Conservation (phyloP, 371 early-diverging fungal species). For the Mucor sp. region DNA sequence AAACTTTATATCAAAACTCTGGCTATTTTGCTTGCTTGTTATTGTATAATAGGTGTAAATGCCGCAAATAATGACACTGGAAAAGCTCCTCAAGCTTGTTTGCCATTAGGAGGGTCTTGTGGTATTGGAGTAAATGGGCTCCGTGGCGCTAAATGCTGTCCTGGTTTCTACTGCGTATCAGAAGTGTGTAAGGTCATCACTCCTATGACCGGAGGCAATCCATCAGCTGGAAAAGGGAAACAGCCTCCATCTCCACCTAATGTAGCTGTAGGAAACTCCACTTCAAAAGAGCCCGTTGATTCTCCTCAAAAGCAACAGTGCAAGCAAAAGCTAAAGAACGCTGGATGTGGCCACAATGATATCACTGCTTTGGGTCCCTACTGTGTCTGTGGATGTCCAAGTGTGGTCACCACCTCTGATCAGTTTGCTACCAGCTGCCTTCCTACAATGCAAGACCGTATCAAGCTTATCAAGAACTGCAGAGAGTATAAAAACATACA, state of each 20-base stretch:
- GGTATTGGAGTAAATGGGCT: neutral
- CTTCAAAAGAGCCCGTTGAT: neutral
- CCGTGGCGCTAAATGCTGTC: neutral
- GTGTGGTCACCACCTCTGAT: neutral
- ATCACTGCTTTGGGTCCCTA: neutral
- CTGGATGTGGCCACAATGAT: neutral
- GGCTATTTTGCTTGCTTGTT: neutral
- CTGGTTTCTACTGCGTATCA: neutral
- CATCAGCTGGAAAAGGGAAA: no score
- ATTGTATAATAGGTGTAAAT: neutral
- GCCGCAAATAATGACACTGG: neutral
- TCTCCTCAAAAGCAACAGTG: neutral
- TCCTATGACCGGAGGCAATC: no score
- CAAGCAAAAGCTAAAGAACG: neutral
- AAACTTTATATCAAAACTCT: neutral
- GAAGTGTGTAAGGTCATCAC: neutral
- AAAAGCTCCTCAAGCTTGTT: neutral
- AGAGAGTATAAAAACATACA: neutral
- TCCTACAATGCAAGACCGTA: neutral
- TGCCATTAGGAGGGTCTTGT: neutral
- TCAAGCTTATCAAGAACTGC: neutral
- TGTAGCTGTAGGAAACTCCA: neutral
- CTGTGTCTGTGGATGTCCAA: neutral
- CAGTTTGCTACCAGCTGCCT: neutral
- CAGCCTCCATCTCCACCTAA: no score